A percentile compares a stretch with the other conserved stretches of the same genome.
Conservation (phyloP, 2,329 filamentous ascomycete genomes). For the Mycogone perniciosa region DNA sequence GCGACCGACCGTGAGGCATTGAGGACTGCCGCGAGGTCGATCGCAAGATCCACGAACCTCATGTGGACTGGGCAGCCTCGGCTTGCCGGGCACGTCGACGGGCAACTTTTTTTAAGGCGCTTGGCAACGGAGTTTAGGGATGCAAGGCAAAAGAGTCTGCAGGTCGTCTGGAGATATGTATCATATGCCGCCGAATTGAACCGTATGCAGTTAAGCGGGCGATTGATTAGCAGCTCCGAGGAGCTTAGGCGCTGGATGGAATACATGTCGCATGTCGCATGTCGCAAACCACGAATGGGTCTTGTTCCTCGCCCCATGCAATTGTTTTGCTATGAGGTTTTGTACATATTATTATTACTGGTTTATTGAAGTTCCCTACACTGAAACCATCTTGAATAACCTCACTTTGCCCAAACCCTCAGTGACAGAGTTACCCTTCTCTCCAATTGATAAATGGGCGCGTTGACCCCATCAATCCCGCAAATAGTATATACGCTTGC, state of each 20-base stretch:
- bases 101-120: not conserved
- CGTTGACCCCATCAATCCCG: not conserved
- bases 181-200: not conserved
- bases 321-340: no score
- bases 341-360: no score
- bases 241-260: not conserved
- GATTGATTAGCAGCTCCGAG: conserved; percentile 1
- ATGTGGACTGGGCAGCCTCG: conserved; percentile 33
- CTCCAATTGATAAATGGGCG: not conserved
- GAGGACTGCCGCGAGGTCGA: conserved; percentile 66
- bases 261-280: not conserved
- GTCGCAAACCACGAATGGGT: no score
- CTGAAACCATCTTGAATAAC: no score
- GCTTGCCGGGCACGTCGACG: conserved; percentile 20
- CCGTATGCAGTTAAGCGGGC: conserved; percentile 25
- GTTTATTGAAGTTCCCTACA: no score
- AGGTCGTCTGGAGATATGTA: conserved; percentile 1
- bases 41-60: conserved; percentile 56
- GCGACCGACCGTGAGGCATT: conserved; percentile 64
- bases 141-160: not conserved
- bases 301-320: no score
- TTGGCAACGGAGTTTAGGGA: not conserved
- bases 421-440: not conserved
- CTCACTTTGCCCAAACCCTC: no score
- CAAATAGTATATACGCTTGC: no score